Conservation (phyloP, 371 early-diverging fungal genomes). For the Gilbertella persicaria region DNA sequence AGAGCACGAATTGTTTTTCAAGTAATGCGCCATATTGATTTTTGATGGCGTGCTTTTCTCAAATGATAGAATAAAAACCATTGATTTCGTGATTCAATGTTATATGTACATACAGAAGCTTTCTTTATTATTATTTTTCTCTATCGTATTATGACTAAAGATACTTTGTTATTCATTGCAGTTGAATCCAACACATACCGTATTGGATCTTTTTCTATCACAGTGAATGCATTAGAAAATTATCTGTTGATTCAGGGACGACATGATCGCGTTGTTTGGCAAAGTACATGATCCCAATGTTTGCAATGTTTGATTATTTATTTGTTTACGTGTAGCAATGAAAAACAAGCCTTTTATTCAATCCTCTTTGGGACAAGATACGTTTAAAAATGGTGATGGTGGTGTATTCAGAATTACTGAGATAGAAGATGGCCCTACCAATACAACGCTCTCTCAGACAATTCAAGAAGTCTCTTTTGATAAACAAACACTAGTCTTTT, state of each 20-base stretch:
- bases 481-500: conserved; percentile 15
- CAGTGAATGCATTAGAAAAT: not conserved
- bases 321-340: conserved; percentile 15
- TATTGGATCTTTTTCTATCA: not conserved
- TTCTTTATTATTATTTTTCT: not conserved
- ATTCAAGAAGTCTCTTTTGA: conserved; percentile 18
- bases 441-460: conserved; percentile 30
- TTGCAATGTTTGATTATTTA: not conserved
- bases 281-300: not conserved
- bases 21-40: not conserved
- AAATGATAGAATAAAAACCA: not conserved
- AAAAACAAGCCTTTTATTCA: conserved; percentile 31
- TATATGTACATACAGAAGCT: not conserved
- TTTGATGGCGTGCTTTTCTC: not conserved
- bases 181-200: not conserved
- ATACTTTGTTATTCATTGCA: not conserved
- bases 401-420: conserved; percentile 34
- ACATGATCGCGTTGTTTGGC: not conserved
- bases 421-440: conserved; percentile 16
- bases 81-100: not conserved
- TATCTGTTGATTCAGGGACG: not conserved
- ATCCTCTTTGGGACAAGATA: conserved; percentile 29
- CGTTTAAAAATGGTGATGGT: conserved; percentile 19
- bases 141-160: not conserved
- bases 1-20: conserved; percentile 13